Evolutionary conservation across 305 asterid genomes (phyloP).

Genomic region (Solanum aculeatissimum): DNA sequence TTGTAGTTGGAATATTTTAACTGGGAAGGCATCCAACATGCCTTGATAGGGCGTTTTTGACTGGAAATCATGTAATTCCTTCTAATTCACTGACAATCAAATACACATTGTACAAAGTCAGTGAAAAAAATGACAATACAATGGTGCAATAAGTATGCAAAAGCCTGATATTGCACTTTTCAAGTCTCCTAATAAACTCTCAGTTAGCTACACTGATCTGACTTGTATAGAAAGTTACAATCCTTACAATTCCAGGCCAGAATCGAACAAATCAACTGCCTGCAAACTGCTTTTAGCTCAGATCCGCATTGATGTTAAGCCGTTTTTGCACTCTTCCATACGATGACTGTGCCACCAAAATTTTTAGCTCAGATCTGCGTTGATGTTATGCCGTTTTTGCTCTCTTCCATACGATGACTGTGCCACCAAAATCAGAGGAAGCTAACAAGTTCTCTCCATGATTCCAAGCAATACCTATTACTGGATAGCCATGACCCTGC

Average conservation of each 20-base stretch:
- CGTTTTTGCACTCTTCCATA: conserved; percentile 86
- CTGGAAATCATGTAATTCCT: not conserved
- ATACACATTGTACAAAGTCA: not conserved
- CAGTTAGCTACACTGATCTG: not conserved
- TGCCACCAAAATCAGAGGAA: conserved; percentile 95
- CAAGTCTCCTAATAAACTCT: not conserved
- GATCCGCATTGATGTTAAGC: not conserved
- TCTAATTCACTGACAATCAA: not conserved
- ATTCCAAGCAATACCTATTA: conserved; percentile 91
- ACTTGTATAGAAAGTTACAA: not conserved
- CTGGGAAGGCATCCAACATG: not conserved
- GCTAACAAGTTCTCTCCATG: conserved; percentile 90
- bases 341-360: conserved; percentile 93
- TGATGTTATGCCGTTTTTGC: no score
- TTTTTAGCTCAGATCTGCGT: no score
- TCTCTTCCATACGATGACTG: conserved; percentile 94
- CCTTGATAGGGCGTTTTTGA: not conserved
- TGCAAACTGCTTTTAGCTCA: not conserved
- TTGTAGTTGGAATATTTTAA: not conserved
- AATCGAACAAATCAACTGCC: no score
- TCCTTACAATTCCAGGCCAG: not conserved
- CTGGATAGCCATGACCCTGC: conserved; percentile 93
- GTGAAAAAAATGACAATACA: not conserved
- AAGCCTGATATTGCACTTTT: not conserved
- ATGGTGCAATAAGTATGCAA: not conserved